Evolutionary conservation across 2,329 filamentous ascomycete species (phyloP).

Genomic region (Fusarium humuli): DNA sequence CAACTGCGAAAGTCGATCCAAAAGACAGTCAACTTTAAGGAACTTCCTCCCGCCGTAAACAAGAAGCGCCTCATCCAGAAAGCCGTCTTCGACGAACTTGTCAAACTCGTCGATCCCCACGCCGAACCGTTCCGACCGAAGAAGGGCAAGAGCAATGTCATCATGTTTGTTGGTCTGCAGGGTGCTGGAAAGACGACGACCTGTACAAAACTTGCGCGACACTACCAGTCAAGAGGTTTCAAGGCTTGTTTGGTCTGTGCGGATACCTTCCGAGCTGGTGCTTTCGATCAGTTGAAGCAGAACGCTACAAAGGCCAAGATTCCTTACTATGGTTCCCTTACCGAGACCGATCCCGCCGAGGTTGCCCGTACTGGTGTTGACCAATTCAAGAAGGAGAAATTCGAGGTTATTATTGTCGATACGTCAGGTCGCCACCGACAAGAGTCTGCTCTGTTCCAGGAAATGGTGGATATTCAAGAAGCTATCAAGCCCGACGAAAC

Average conservation of each 20-base stretch:
- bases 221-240: slow-evolving; percentile 95
- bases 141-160: slow-evolving; percentile 95
- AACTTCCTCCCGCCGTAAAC: slow-evolving; percentile 90
- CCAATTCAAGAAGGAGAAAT: slow-evolving; percentile 98
- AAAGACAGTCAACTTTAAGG: slow-evolving; percentile 91
- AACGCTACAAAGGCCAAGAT: slow-evolving; percentile 99
- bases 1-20: slow-evolving; percentile 94
- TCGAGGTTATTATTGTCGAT: slow-evolving; percentile 98
- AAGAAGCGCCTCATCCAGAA: slow-evolving; percentile 99
- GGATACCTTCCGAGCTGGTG: slow-evolving; percentile 97
- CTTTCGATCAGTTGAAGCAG: slow-evolving; percentile 98
- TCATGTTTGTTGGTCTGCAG: slow-evolving; percentile 99
- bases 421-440: slow-evolving; percentile 95
- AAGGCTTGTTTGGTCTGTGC: slow-evolving; percentile 94
- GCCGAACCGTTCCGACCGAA: slow-evolving; percentile 96
- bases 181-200: slow-evolving; percentile 98
- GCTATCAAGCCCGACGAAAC: slow-evolving; percentile 93
- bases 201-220: slow-evolving; percentile 94
- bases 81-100: slow-evolving; percentile 55
- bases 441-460: slow-evolving; percentile 93
- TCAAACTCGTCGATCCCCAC: slow-evolving; percentile 86
- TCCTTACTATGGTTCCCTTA: slow-evolving; percentile 96
- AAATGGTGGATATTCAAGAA: slow-evolving; percentile 96
- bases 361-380: slow-evolving; percentile 97
- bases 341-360: slow-evolving; percentile 93